Evolutionary conservation across 1,284 basidiomycete species (phyloP).

Genomic region (Apiotrichum veenhuisii): DNA sequence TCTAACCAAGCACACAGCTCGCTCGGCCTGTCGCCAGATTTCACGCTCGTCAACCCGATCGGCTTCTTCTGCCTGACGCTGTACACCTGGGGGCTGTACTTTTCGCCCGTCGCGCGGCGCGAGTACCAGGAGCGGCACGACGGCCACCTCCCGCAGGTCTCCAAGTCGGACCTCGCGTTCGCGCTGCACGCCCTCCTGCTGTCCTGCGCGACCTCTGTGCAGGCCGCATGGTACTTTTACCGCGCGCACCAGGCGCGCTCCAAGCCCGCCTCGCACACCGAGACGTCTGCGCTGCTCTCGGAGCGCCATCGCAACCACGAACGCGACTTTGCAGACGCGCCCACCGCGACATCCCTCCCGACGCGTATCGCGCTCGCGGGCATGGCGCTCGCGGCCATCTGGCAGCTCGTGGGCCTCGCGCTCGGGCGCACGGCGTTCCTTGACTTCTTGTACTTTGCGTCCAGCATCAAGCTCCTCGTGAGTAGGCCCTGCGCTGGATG

Average conservation of each 20-base stretch:
- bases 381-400: slow-evolving; percentile 26
- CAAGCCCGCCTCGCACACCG: slow-evolving; percentile 5
- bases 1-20: slow-evolving; percentile 12
- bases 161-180: slow-evolving; percentile 50
- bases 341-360: slow-evolving; percentile 22
- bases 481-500: neutral
- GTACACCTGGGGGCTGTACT: slow-evolving; percentile 47
- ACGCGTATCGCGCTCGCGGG: slow-evolving; percentile 26
- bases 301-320: neutral
- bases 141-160: slow-evolving; percentile 49
- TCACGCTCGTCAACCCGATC: slow-evolving; percentile 51
- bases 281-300: neutral
- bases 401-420: slow-evolving; percentile 24
- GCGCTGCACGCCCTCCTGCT: slow-evolving; percentile 45
- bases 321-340: slow-evolving; percentile 7
- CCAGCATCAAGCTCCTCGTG: slow-evolving; percentile 39
- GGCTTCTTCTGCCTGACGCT: slow-evolving; percentile 49
- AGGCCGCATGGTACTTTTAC: slow-evolving; percentile 32
- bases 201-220: slow-evolving; percentile 28
- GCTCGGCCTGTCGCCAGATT: slow-evolving; percentile 50
- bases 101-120: slow-evolving; percentile 37
- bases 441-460: slow-evolving; percentile 46
- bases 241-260: slow-evolving; percentile 4
- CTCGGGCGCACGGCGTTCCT: slow-evolving; percentile 32
- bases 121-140: slow-evolving; percentile 48